phyloP scores from a whole-genome alignment of 225 moss, liverwort and hornwort genomes.

The Sphagnum contortum region DNA sequence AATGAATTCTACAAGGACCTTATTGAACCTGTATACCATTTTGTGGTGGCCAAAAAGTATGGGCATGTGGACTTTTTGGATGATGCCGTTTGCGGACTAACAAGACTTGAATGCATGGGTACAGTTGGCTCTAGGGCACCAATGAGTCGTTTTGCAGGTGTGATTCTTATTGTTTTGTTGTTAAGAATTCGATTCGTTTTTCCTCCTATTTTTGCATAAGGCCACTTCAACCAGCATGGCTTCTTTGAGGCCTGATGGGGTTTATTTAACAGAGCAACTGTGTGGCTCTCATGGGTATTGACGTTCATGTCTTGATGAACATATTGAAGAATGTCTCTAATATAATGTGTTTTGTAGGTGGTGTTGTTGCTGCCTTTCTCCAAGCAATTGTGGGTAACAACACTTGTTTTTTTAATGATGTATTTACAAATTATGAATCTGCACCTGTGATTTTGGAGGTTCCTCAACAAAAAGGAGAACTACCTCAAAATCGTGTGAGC shows the following conservation, averaged over 20 bases:
- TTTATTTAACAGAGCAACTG: too few species aligned
- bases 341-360: too few species aligned
- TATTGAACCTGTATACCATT: slow-evolving; percentile 43
- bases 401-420: slow-evolving; percentile 3
- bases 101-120: slow-evolving; percentile 13
- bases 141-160: slow-evolving; percentile 64
- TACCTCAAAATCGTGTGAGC: slow-evolving; percentile 3
- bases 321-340: too few species aligned
- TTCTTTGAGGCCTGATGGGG: too few species aligned
- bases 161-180: too few species aligned
- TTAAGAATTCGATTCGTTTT: too few species aligned
- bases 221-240: too few species aligned
- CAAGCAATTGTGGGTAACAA: slow-evolving; percentile 28
- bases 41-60: slow-evolving; percentile 47
- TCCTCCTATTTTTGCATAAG: too few species aligned
- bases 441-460: slow-evolving; percentile 26
- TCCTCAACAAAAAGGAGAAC: slow-evolving; percentile 34
- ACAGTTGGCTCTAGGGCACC: slow-evolving; percentile 37
- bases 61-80: slow-evolving; percentile 86
- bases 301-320: slow-evolving; percentile 6
- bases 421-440: slow-evolving; percentile 11
- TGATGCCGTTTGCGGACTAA: slow-evolving; percentile 8
- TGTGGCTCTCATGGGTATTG: too few species aligned
- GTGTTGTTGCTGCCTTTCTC: slow-evolving; percentile 35
- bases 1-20: slow-evolving; percentile 50